Percentiles rank a stretch among this genome's conserved stretches.
Evolutionary conservation across 352 stramenopile genomes (phyloP).

Genomic region (Blastocystis sp.): DNA sequence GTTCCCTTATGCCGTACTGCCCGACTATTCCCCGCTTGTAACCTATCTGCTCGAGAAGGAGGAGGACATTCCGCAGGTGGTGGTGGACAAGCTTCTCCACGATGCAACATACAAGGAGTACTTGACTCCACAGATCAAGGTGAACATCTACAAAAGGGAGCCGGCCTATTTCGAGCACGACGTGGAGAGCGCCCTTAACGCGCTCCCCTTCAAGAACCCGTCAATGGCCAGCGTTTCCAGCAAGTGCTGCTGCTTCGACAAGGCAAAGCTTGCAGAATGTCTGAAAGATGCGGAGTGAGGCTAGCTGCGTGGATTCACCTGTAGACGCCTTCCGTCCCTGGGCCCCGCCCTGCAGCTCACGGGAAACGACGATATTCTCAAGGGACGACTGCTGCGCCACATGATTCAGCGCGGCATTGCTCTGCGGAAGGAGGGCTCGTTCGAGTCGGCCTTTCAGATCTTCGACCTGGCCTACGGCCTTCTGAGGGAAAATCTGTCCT

Average conservation of each 20-base stretch:
- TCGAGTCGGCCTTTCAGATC: not conserved
- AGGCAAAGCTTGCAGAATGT: not conserved
- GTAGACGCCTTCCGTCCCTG: not conserved
- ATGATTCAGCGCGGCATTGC: not conserved
- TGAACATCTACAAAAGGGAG: slow-evolving; percentile 45
- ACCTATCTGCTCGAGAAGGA: slow-evolving; percentile 53
- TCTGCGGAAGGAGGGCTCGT: not conserved
- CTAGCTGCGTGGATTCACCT: not conserved
- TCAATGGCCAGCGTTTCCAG: not conserved
- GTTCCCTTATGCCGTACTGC: slow-evolving; percentile 57
- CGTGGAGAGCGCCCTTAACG: not conserved
- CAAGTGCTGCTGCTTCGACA: not conserved
- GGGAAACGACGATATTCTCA: slow-evolving; percentile 8
- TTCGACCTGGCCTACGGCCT: slow-evolving; percentile 1
- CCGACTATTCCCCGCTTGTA: slow-evolving; percentile 56
- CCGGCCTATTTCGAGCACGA: slow-evolving; percentile 20
- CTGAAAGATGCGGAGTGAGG: not conserved
- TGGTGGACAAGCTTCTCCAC: slow-evolving; percentile 55
- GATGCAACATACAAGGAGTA: slow-evolving; percentile 19
- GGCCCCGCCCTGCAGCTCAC: not conserved
- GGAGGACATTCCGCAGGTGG: slow-evolving; percentile 31
- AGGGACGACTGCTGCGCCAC: not conserved
- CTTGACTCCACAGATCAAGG: slow-evolving; percentile 56
- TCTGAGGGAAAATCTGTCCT: not conserved
- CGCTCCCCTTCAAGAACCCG: not conserved